Percentiles rank a stretch among this genome's conserved stretches.
These are phyloP conservation scores for Scheffersomyces quercinus DNA, from an alignment of 1,139 yeast genomes.

Conservation along the genomic window DNA sequence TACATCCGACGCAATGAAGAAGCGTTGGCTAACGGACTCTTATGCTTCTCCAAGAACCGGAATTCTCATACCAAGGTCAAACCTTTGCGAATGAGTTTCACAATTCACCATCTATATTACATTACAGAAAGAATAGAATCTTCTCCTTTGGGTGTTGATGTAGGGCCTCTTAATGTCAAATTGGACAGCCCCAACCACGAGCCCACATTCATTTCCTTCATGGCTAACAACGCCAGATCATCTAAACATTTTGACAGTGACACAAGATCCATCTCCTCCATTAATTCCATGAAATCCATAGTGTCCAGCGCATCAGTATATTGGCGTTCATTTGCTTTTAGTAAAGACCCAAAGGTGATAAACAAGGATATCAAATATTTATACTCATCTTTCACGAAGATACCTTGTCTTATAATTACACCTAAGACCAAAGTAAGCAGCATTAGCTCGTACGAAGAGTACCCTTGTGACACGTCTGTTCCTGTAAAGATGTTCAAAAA, in stretches of 20 bases:
- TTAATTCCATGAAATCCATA: conserved; percentile 61
- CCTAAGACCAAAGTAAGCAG: conserved; percentile 59
- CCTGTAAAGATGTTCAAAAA: conserved; percentile 63
- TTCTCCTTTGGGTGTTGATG: conserved; percentile 51
- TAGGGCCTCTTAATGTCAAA: conserved; percentile 65
- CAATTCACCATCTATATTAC: conserved; percentile 64
- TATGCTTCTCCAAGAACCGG: conserved; percentile 39
- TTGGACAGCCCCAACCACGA: conserved; percentile 60
- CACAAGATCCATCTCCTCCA: conserved; percentile 61
- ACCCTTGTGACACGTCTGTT: conserved; percentile 70
- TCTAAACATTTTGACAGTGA: conserved; percentile 54
- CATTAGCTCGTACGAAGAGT: conserved; percentile 65
- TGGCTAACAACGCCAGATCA: conserved; percentile 48
- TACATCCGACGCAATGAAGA: conserved; percentile 46
- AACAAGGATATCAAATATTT: conserved; percentile 56
- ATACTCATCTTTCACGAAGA: conserved; percentile 64
- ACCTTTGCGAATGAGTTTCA: conserved; percentile 56
- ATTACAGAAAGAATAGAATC: conserved; percentile 58
- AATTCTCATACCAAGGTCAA: conserved; percentile 30
- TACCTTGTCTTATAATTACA: conserved; percentile 62
- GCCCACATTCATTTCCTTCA: conserved; percentile 54
- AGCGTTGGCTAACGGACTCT: conserved; percentile 47
- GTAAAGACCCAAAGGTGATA: conserved; percentile 45
- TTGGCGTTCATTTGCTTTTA: conserved; percentile 40
- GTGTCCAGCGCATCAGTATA: conserved; percentile 47